phyloP scores from a whole-genome alignment of 2,329 filamentous ascomycete genomes.

The Penicillium sp. region DNA sequence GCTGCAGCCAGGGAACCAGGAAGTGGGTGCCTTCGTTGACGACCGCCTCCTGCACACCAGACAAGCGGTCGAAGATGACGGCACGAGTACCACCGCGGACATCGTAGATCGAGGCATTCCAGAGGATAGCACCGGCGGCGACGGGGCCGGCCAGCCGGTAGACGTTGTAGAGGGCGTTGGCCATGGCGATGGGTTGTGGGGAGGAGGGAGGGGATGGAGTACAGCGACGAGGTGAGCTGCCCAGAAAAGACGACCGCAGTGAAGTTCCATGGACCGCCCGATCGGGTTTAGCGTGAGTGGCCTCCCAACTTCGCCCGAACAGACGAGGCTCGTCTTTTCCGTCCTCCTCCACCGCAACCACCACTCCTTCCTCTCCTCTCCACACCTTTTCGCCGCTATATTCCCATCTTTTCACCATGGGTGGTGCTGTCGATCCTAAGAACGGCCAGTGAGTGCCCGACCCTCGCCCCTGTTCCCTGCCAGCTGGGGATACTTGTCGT shows the following conservation, averaged over 20 bases:
- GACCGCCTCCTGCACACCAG: conserved; percentile 90
- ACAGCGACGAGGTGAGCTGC: conserved; percentile 35
- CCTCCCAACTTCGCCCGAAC: conserved; percentile 39
- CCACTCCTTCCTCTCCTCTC: conserved; percentile 16
- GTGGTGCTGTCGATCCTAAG: conserved; percentile 46
- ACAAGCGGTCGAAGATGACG: conserved; percentile 94
- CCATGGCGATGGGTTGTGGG: conserved; percentile 53
- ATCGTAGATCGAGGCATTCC: conserved; percentile 88
- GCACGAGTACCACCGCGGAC: conserved; percentile 92
- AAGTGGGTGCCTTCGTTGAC: conserved; percentile 98
- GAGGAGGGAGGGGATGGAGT: conserved; percentile 16
- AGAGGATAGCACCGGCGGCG: conserved; percentile 68
- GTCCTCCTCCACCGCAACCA: conserved; percentile 25
- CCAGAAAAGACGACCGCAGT: conserved; percentile 1
- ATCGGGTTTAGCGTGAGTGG: conserved; percentile 42
- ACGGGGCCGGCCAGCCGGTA: conserved; percentile 68
- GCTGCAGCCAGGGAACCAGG: conserved; percentile 92
- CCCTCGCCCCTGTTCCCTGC: conserved; percentile 3
- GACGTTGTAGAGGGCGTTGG: conserved; percentile 40
- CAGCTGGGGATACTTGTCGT: conserved; percentile 7
- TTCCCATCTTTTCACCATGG: conserved; percentile 39
- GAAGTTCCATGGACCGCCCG: conserved; percentile 22
- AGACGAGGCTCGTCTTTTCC: conserved; percentile 34
- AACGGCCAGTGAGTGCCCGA: conserved; percentile 47
- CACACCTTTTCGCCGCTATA: conserved; percentile 16